Percentiles rank a stretch among this genome's conserved stretches.
phyloP scores from a whole-genome alignment of 345 rosid species.

The Ceriops tagal region DNA sequence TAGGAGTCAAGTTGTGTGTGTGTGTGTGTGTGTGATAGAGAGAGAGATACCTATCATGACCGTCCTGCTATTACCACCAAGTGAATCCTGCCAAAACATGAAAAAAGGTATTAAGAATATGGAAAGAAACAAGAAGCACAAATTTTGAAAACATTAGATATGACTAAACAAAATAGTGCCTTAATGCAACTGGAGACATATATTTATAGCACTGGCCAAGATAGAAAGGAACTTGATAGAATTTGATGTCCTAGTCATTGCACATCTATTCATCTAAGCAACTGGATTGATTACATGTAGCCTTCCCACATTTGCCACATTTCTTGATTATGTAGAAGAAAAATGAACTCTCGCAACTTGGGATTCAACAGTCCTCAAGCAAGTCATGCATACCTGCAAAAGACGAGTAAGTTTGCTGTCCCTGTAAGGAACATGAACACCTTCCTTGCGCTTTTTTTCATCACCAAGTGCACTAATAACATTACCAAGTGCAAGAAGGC shows the following conservation, averaged over 20 bases:
- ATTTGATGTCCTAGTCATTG: neutral
- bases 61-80: constrained; percentile 98
- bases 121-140: neutral
- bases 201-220: neutral
- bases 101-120: constrained; percentile 2
- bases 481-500: constrained; percentile 98
- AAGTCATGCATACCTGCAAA: constrained; percentile 59
- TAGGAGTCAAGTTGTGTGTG: neutral
- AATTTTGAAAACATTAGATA: no score
- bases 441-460: constrained; percentile 94
- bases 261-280: neutral
- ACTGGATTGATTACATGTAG: neutral
- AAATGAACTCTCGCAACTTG: neutral
- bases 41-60: constrained; percentile 81
- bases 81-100: constrained; percentile 75
- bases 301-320: no score
- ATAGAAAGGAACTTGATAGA: neutral
- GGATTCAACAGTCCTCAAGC: neutral
- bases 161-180: no score
- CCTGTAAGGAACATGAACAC: constrained; percentile 89
- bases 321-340: no score
- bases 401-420: constrained; percentile 98
- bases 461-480: constrained; percentile 99
- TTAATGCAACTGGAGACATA: neutral
- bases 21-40: neutral